Percentiles rank a stretch among this genome's conserved stretches.
Evolutionary conservation across 768 basidiomycete species (phyloP).

Genomic region (Amanita pseudoporphyria): DNA sequence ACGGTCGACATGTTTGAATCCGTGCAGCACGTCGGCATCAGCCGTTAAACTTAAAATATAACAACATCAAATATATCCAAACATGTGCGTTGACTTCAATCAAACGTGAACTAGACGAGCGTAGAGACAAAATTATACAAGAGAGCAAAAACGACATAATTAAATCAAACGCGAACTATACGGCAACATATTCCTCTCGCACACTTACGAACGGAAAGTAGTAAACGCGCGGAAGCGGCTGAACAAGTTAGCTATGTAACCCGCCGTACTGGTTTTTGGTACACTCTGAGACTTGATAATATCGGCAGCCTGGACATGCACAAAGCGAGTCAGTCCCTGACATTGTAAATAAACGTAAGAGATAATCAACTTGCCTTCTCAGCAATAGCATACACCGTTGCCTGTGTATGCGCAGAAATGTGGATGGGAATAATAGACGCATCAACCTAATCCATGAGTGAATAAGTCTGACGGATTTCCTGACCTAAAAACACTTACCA

Average conservation of each 20-base stretch:
- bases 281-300: constrained; percentile 6
- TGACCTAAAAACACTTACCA: constrained; percentile 8
- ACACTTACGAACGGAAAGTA: not conserved
- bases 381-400: constrained; percentile 8
- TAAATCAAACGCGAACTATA: no score
- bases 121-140: not conserved
- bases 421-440: constrained; percentile 7
- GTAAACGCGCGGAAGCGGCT: not conserved
- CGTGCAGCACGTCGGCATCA: not conserved
- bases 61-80: not conserved
- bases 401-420: constrained; percentile 6
- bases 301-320: constrained; percentile 3
- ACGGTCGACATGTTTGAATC: constrained; percentile 1
- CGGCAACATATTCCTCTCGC: not conserved
- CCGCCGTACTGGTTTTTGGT: not conserved
- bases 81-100: no score
- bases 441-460: constrained; percentile 1
- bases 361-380: constrained; percentile 6
- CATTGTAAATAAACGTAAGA: not conserved
- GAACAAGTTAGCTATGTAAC: not conserved
- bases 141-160: not conserved
- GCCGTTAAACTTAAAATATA: not conserved
- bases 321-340: not conserved
- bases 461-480: no score
- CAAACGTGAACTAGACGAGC: not conserved